Evolutionary conservation across 1,139 yeast species (phyloP).

Genomic region (Saccharomycopsis phalli): DNA sequence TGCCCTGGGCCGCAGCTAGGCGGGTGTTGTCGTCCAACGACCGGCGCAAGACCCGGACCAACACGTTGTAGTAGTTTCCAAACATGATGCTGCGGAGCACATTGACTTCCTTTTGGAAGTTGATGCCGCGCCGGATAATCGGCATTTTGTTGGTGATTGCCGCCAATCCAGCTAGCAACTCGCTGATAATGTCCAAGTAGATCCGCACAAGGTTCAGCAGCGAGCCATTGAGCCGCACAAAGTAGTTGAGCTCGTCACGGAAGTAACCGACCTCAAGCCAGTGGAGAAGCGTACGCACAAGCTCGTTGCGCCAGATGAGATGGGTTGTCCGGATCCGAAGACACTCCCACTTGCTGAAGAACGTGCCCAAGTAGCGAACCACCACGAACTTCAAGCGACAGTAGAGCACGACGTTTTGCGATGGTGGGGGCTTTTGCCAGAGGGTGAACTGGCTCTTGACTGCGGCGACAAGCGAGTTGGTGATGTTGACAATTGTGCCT

Average conservation of each 20-base stretch:
- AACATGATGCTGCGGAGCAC: slow-evolving; percentile 15
- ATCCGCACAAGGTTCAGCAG: background rate
- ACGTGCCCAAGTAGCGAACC: slow-evolving; percentile 1
- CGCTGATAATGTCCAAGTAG: background rate
- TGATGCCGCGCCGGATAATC: slow-evolving; percentile 12
- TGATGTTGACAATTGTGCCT: slow-evolving; percentile 2
- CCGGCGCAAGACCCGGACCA: slow-evolving; percentile 14
- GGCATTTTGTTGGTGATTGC: background rate
- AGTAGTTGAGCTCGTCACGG: slow-evolving; percentile 13
- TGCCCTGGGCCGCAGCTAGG: background rate
- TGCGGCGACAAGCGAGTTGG: slow-evolving; percentile 1
- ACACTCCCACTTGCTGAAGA: background rate
- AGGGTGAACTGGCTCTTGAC: slow-evolving; percentile 9
- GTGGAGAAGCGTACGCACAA: slow-evolving; percentile 6
- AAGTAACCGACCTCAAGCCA: slow-evolving; percentile 17
- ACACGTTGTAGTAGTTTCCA: slow-evolving; percentile 16
- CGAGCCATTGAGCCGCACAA: background rate
- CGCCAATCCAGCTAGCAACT: background rate
- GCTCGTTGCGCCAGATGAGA: slow-evolving; percentile 12
- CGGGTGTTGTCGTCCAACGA: slow-evolving; percentile 1
- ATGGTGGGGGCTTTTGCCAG: background rate
- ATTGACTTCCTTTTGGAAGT: slow-evolving; percentile 14
- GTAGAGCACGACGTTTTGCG: background rate
- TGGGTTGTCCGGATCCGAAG: slow-evolving; percentile 6
- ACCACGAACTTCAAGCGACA: slow-evolving; percentile 4